Percentiles rank a stretch among this genome's conserved stretches.
phyloP scores from a whole-genome alignment of 2,329 filamentous ascomycete species.

The Curvularia sp. region DNA sequence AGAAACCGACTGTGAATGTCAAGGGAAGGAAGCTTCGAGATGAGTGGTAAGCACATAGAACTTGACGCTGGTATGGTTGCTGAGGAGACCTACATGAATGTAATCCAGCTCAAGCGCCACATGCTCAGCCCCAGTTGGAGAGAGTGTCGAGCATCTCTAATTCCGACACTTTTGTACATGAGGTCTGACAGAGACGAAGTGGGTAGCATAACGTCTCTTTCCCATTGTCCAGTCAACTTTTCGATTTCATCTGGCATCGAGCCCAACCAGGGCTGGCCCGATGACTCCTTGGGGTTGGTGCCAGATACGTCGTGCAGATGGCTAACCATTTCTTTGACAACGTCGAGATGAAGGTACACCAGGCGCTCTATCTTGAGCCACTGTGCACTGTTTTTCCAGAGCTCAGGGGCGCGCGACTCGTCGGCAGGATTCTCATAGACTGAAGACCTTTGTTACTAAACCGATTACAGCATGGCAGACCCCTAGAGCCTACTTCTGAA shows the following conservation, averaged over 20 bases:
- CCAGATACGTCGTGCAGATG: conserved; percentile 55
- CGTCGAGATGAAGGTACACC: conserved; percentile 59
- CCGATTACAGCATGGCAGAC: not conserved
- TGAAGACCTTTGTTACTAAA: conserved; percentile 1
- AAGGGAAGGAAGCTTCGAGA: conserved; percentile 62
- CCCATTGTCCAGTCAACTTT: conserved; percentile 56
- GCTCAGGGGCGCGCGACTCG: conserved; percentile 59
- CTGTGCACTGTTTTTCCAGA: conserved; percentile 59
- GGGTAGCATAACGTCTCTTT: conserved; percentile 60
- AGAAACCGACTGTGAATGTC: conserved; percentile 59
- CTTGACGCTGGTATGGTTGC: not conserved
- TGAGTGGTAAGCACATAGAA: not conserved
- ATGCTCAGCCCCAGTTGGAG: conserved; percentile 59
- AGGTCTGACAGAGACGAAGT: conserved; percentile 59
- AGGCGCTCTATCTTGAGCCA: conserved; percentile 63
- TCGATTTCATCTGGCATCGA: conserved; percentile 53
- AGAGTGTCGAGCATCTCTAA: conserved; percentile 59
- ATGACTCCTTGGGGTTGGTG: conserved; percentile 34
- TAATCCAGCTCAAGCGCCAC: conserved; percentile 69
- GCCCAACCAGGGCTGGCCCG: conserved; percentile 52
- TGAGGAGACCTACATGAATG: conserved; percentile 66
- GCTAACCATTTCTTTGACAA: conserved; percentile 56
- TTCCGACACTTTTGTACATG: conserved; percentile 63
- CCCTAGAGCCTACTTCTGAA: not conserved
- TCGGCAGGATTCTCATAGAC: conserved; percentile 63